Evolutionary conservation across 2,329 filamentous ascomycete genomes (phyloP).

Genomic region (Cordyceps tenuipes): DNA sequence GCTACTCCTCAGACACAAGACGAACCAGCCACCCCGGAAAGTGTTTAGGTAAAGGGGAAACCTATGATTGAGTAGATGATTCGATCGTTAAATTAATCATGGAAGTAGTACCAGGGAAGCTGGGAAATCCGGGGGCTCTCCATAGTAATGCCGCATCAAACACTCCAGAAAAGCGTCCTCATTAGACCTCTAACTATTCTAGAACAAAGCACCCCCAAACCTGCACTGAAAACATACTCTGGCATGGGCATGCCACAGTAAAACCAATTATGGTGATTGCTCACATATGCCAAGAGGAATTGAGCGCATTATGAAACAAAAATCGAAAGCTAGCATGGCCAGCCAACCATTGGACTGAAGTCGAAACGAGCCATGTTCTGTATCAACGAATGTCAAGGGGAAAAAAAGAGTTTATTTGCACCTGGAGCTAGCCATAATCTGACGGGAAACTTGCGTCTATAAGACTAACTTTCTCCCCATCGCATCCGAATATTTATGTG

Average conservation of each 20-base stretch:
- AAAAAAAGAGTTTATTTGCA: not conserved
- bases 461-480: not conserved
- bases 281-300: not conserved
- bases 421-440: not conserved
- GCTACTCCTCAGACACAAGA: not conserved
- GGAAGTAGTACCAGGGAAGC: too few relatives aligned
- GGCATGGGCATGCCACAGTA: too few relatives aligned
- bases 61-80: too few relatives aligned
- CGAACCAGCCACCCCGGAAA: not conserved
- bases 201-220: too few relatives aligned
- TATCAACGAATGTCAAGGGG: not conserved
- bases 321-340: not conserved
- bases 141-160: too few relatives aligned
- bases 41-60: too few relatives aligned
- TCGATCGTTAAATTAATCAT: too few relatives aligned
- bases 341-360: not conserved
- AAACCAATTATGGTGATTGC: not conserved
- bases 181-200: too few relatives aligned
- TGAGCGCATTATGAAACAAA: not conserved
- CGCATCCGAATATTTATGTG: not conserved
- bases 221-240: not conserved
- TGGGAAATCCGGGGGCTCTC: too few relatives aligned
- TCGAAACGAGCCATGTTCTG: not conserved
- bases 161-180: too few relatives aligned
- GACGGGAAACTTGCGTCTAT: not conserved